phyloP scores from a whole-genome alignment of 768 basidiomycete species.

The Xanthoconium stramineum region DNA sequence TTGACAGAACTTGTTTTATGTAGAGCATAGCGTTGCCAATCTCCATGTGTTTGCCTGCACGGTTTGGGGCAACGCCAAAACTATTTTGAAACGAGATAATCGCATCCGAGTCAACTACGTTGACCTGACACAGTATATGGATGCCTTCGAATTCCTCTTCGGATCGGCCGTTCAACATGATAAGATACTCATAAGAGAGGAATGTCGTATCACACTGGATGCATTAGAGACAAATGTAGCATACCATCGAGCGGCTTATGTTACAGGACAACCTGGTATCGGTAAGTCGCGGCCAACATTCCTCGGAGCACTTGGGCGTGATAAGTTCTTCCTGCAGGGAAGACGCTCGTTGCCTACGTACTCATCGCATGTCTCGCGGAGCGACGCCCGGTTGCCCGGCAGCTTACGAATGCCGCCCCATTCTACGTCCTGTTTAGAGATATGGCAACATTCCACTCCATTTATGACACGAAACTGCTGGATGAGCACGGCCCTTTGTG shows the following conservation, averaged over 20 bases:
- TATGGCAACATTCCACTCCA: not conserved
- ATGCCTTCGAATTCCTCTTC: not conserved
- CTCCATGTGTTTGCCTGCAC: not conserved
- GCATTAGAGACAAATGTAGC: not conserved
- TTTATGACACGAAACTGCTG: not conserved
- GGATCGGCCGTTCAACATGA: not conserved
- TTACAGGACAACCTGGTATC: slow-evolving; percentile 5
- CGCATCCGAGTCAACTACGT: not conserved
- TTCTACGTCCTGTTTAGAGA: not conserved
- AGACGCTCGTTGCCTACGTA: not conserved
- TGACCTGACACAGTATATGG: not conserved
- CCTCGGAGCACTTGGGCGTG: not conserved
- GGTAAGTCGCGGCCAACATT: not conserved
- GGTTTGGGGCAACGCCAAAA: not conserved
- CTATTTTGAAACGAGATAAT: not conserved
- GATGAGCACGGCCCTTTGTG: not conserved
- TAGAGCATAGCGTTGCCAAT: not conserved
- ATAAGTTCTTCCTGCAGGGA: not conserved
- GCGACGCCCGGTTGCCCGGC: not conserved
- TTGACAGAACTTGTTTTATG: not conserved
- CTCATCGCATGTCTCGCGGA: not conserved
- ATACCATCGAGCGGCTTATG: not conserved
- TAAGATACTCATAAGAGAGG: slow-evolving; percentile 3
- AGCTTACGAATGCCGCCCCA: not conserved
- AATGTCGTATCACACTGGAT: not conserved